A percentile compares a stretch with the other conserved stretches of the same genome.
Evolutionary conservation across 2,329 filamentous ascomycete genomes (phyloP).

Genomic region (Coleophoma crateriformis): DNA sequence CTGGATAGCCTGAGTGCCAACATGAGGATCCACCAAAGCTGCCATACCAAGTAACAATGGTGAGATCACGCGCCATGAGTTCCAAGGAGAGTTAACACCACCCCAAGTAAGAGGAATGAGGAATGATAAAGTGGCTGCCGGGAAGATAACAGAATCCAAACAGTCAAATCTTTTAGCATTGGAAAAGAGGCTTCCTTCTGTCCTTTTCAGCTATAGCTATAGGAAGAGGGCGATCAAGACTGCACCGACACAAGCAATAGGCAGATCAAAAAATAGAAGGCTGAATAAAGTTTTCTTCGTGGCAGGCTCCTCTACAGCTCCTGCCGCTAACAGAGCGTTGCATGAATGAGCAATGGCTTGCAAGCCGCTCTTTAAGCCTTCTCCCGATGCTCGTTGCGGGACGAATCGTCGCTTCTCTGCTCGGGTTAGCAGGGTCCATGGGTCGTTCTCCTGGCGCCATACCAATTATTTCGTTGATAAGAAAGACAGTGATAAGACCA

Average conservation of each 20-base stretch:
- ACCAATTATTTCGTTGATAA: too few relatives aligned
- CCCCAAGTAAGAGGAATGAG: slow-evolving; percentile 60
- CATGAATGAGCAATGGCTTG: too few relatives aligned
- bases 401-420: too few relatives aligned
- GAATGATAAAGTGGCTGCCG: slow-evolving; percentile 51
- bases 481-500: too few relatives aligned
- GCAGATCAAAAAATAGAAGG: too few relatives aligned
- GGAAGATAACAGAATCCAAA: slow-evolving; percentile 55
- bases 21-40: slow-evolving; percentile 46
- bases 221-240: slow-evolving; percentile 20
- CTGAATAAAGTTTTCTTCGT: too few relatives aligned
- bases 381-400: too few relatives aligned
- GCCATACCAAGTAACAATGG: slow-evolving; percentile 51
- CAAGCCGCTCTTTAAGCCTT: too few relatives aligned
- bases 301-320: too few relatives aligned
- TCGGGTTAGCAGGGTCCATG: too few relatives aligned
- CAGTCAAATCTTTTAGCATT: slow-evolving; percentile 52
- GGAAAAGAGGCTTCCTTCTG: slow-evolving; percentile 10
- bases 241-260: slow-evolving; percentile 18
- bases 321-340: too few relatives aligned
- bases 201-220: slow-evolving; percentile 18
- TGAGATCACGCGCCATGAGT: slow-evolving; percentile 54
- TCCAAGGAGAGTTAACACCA: slow-evolving; percentile 61
- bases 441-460: too few relatives aligned
- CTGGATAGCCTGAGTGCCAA: slow-evolving; percentile 35